Evolutionary conservation across 495 filamentous ascomycete species (phyloP).

Genomic region (Talaromyces ruber): DNA sequence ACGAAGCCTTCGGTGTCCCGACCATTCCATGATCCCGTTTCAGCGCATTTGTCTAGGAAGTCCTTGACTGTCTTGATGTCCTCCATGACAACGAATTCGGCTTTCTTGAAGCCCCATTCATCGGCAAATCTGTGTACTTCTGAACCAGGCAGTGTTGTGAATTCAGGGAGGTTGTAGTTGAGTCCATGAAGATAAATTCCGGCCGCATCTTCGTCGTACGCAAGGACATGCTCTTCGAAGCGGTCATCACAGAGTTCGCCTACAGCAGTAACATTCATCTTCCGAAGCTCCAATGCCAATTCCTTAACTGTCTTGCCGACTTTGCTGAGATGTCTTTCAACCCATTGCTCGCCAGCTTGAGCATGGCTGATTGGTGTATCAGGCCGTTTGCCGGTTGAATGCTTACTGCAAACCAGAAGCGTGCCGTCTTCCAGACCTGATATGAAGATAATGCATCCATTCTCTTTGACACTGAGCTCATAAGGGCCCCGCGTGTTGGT

Average conservation of each 20-base stretch:
- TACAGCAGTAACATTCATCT: conserved; percentile 83
- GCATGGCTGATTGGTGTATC: conserved; percentile 74
- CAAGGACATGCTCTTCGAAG: conserved; percentile 95
- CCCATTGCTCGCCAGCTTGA: conserved; percentile 72
- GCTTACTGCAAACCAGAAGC: conserved; percentile 93
- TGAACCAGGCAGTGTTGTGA: conserved; percentile 70
- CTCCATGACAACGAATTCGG: conserved; percentile 69
- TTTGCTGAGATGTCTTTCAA: conserved; percentile 66
- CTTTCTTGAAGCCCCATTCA: conserved; percentile 88
- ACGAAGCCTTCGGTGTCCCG: conserved; percentile 96
- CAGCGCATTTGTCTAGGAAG: conserved; percentile 76
- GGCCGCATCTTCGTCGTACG: conserved; percentile 73
- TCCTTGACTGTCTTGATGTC: conserved; percentile 60
- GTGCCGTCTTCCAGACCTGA: conserved; percentile 81
- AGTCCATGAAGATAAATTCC: conserved; percentile 94
- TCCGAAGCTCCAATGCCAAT: conserved; percentile 63
- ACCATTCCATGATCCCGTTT: conserved; percentile 78
- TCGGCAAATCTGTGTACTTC: conserved; percentile 85
- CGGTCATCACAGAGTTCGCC: conserved; percentile 93
- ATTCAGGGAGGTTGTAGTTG: conserved; percentile 86
- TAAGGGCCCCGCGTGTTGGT: conserved; percentile 77
- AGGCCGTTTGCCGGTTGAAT: conserved; percentile 72
- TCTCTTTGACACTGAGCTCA: conserved; percentile 94
- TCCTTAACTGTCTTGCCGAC: conserved; percentile 71
- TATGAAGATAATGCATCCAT: conserved; percentile 98